Base-by-base conservation (phyloP, 1,139 yeast species). In the Yamadazyma buinensis region DNA sequence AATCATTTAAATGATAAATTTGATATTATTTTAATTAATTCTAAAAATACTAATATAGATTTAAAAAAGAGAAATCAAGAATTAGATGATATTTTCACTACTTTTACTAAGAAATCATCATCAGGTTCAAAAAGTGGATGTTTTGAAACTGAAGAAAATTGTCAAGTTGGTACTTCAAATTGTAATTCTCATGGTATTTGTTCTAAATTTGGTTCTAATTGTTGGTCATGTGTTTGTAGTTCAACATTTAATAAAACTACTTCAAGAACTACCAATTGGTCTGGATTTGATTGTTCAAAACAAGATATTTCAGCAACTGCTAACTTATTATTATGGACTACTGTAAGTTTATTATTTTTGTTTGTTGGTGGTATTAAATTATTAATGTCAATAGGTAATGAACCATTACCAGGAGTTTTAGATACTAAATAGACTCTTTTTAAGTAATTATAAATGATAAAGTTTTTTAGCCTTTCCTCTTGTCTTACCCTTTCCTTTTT, bases 111-210 rank as follows among this genome's bases (percentile, higher is more conserved):
- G 18, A 30, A 18, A 26, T 18, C 36, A 41, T 18, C 36, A n/a
- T 36, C 25, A 22, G 23, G 19, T 17, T 21, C 28, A 33, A 44
- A 47, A 23, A 46, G 25, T 33, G 42, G 48, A 21, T 70, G 75
- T 44, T 75, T 58, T 44, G 37, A 57, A 11, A 57, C 77, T 18
- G 69, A 75, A 49, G 77, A 70, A 33, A 61, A 69, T 13, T 82
- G 92, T 56, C 59, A 67, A 38, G 62, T 57, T 11, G 56, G 66
- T 23, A 81, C 90, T 15, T 57, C 67, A 39, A 60, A 64, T 35
- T 83, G 92, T 59, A 70, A 75, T 20, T 70, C 74, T 28, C 86
- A 77, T 47, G 92, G 92, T n/a, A 37, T 56, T 11, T 81, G 88
- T 51, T 49, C 68, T 18, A 57, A 68, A 46, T 41, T 59, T 18